phyloP scores from a whole-genome alignment of 768 basidiomycete genomes.

The Pholiota conissans region DNA sequence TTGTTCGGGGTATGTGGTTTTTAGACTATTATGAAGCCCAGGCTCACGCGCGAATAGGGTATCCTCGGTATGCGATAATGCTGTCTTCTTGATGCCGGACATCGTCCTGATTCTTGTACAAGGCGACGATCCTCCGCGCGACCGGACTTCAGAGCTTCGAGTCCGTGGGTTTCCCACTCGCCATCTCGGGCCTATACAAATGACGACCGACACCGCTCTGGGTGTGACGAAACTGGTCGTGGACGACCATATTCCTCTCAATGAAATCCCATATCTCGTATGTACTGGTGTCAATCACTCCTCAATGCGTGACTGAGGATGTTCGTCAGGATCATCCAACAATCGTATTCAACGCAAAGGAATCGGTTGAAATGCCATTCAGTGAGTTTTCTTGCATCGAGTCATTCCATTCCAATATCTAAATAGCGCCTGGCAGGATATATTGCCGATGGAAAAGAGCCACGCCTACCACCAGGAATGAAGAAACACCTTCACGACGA shows the following conservation, averaged over 20 bases:
- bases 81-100: neutral
- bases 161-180: constrained; percentile 83
- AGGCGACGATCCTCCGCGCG: constrained; percentile 96
- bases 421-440: constrained; percentile 43
- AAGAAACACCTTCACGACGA: constrained; percentile 81
- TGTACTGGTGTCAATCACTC: constrained; percentile 21
- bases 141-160: constrained; percentile 88
- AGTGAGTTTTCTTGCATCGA: constrained; percentile 47
- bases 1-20: constrained; percentile 74
- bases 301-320: neutral
- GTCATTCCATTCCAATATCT: no score
- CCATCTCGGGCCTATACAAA: constrained; percentile 86
- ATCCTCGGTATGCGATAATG: constrained; percentile 29
- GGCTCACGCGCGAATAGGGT: constrained; percentile 24
- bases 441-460: constrained; percentile 52
- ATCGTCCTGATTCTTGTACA: constrained; percentile 12
- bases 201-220: constrained; percentile 98
- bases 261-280: constrained; percentile 74
- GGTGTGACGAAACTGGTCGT: constrained; percentile 88
- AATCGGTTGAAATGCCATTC: constrained; percentile 99
- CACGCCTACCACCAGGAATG: constrained; percentile 90
- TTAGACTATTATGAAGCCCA: neutral
- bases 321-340: constrained; percentile 78
- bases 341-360: constrained; percentile 81
- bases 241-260: constrained; percentile 69